These are phyloP conservation scores for Boletus rubescentipes DNA, from an alignment of 768 basidiomycete species.

Conservation along the genomic window DNA sequence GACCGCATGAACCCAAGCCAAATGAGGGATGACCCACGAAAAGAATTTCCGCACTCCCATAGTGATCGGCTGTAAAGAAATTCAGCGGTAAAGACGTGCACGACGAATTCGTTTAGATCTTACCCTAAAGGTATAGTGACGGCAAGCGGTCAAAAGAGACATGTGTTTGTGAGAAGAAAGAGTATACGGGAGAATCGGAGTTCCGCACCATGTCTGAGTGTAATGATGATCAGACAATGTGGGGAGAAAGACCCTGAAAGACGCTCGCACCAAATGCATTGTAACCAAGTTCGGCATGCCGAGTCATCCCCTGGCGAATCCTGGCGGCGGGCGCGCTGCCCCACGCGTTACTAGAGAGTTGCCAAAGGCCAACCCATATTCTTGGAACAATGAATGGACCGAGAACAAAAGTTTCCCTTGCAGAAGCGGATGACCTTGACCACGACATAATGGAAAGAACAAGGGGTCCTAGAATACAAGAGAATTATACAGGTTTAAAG, in stretches of 20 bases:
- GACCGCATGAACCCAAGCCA: neutral
- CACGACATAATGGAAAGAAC: constrained; percentile 21
- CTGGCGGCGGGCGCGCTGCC: constrained; percentile 67
- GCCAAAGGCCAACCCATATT: constrained; percentile 81
- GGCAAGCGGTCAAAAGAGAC: neutral
- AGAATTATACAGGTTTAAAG: constrained; percentile 3
- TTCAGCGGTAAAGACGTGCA: constrained; percentile 8
- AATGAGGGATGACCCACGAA: constrained; percentile 50
- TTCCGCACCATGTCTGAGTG: constrained; percentile 55
- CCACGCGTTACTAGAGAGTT: constrained; percentile 85
- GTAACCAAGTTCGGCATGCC: constrained; percentile 55
- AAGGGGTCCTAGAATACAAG: constrained; percentile 4
- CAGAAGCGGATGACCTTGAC: constrained; percentile 9
- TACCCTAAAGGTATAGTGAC: constrained; percentile 26
- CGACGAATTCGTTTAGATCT: constrained; percentile 4
- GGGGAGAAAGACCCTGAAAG: constrained; percentile 11
- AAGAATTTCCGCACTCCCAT: constrained; percentile 79
- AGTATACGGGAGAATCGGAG: constrained; percentile 1
- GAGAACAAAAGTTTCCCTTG: constrained; percentile 49
- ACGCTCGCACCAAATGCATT: constrained; percentile 42
- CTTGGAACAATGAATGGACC: constrained; percentile 61
- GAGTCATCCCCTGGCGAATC: constrained; percentile 66
- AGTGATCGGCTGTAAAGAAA: constrained; percentile 68
- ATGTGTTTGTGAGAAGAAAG: constrained; percentile 16
- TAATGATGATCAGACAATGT: constrained; percentile 6